Base-by-base conservation (phyloP, 805 yeast species). In the Candida broadrunensis region DNA sequence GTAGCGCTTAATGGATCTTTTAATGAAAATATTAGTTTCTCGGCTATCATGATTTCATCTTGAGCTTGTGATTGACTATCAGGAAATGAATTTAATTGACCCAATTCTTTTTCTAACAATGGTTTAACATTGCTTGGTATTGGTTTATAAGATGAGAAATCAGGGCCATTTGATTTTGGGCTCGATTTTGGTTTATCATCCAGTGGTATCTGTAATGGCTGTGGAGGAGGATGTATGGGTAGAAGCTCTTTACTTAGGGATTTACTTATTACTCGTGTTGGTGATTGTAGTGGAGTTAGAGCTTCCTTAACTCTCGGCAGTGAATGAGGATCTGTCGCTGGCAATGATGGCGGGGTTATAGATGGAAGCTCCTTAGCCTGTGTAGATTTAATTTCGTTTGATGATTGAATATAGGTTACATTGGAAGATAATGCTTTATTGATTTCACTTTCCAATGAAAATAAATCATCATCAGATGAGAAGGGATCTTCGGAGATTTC, bases 1-100 rank as follows among this genome's bases (percentile, higher is more conserved):
- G 65, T 58, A 18, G 65, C 67, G 21, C 63, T 55, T n/a, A 66
- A 48, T 3, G 75, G 75, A 43, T 70, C 75, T 33, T 63, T 51
- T 24, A 70, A 46, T 5, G 72, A 54, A 43, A 68, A 69, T 0
- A 62, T 52, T 42, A 67, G 51, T 35, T 61, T 65, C 32, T 29
- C 32, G 3, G 32, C 32, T 13, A 29, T 13, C 7, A 29, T 14
- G 4, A 29, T 6, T 29, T 29, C 32, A 15, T 29, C 32, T 29
- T n/a, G 18, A 5, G 5, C 5, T 15, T 29, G 32, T 14, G 18
- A 14, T 15, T 29, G 32, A 29, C 9, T 13, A 14, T 29, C 32
- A 15, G 7, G 4, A 15, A 29, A n/a, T 5, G 32, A n/a, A 13
- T 40, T 39, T 30, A 52, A 48, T 5, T 49, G 37, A 12, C 53